Evolutionary conservation across 768 basidiomycete genomes (phyloP), one percentile per base, ranked within the genome.

Genomic region (Paxillus ammoniavirescens): DNA sequence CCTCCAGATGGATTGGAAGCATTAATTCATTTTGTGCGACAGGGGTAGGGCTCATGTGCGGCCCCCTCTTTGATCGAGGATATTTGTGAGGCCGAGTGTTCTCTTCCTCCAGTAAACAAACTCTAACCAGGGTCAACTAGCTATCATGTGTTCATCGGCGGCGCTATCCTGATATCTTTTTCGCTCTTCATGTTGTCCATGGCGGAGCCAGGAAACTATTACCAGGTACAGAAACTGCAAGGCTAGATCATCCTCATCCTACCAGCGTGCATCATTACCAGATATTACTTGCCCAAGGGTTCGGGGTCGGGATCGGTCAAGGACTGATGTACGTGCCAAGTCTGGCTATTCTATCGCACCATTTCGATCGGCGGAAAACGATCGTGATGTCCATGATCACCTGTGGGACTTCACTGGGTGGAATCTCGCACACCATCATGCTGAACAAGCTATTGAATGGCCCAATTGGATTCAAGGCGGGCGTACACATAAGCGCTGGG

Each of bases 351-450:
- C 59, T 78, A 8, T 72, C 75, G 5, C 80, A 79, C 33, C 73
- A 77, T 57, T 83, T 82, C 65, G 61, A 63, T 30, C 65, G 63
- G 42, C 65, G 70, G 13, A 68, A 77, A 26, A 63, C 76, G 4
- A 55, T 76, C 4, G 77, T 77, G 6, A 76, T 78, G 59, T 77
- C 79, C 8, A 61, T 82, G 41, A 71, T 71, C 5, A 36, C 76
- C 28, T 78, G 79, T 28, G 78, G 78, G 21, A 73, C 77, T 33
- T 75, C 80, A 2, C 62, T 83, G 3, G 85, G 86, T 7, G 82
- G 80, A 5, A 68, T 82, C 18, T 58, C 80, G 13, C 78, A 84
- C 50, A 82, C 84, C 0, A 82, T 85, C 56, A 78, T 86, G 73
- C 68, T 89, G 28, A 87, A 88, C 62, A 66, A 74, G 21, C 54